Evolutionary conservation across 1,284 basidiomycete species (phyloP).

Genomic region (Boletus smithii): DNA sequence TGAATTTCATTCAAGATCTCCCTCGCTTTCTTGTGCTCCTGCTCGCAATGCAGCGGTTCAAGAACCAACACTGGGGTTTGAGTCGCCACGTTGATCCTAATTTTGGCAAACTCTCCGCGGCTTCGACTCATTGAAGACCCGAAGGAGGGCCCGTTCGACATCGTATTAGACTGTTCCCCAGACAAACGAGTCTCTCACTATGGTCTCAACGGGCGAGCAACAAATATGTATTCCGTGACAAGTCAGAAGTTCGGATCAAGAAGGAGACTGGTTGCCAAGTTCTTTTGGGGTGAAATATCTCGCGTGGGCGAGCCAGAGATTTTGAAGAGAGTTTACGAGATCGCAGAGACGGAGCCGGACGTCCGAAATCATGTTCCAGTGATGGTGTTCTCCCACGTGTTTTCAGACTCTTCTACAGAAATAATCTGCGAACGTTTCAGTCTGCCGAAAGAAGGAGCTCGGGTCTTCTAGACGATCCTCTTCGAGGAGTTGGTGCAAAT

Average conservation of each 20-base stretch:
- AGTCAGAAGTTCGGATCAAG: neutral
- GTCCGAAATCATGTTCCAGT: conserved; percentile 20
- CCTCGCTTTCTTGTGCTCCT: conserved; percentile 24
- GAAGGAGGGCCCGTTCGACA: neutral
- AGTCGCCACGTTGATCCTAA: conserved; percentile 2
- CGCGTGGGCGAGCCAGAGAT: conserved; percentile 15
- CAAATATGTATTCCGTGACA: conserved; percentile 9
- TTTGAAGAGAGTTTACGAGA: conserved; percentile 13
- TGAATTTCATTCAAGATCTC: conserved; percentile 26
- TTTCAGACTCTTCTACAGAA: conserved; percentile 3
- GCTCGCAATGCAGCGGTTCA: conserved; percentile 31
- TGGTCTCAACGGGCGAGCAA: conserved; percentile 14
- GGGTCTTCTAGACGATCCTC: conserved; percentile 8
- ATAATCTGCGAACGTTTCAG: neutral
- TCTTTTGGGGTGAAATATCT: conserved; percentile 14
- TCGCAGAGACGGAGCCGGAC: conserved; percentile 1
- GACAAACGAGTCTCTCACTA: conserved; percentile 2
- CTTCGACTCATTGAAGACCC: conserved; percentile 1
- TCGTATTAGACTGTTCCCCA: neutral
- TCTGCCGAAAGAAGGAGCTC: neutral
- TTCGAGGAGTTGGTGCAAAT: conserved; percentile 12
- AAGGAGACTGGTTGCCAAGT: conserved; percentile 11
- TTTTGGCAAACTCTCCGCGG: neutral
- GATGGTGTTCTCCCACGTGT: conserved; percentile 8
- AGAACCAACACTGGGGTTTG: conserved; percentile 29